phyloP scores from a whole-genome alignment of 1,139 yeast genomes.

The Kodamaea fungicola region DNA sequence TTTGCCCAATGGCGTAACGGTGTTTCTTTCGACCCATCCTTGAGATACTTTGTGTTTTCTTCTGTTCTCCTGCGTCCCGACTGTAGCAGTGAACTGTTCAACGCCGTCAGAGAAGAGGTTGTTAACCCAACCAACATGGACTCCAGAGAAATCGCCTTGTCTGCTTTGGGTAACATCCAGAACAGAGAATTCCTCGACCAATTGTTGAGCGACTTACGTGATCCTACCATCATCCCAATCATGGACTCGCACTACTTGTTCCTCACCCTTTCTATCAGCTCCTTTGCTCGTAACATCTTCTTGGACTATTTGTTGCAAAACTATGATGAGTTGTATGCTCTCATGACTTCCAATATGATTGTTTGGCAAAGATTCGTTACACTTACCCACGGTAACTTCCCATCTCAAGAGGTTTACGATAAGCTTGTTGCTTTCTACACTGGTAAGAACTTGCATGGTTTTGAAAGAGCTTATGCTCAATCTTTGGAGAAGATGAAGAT shows the following conservation, averaged over 20 bases:
- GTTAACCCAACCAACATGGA: conserved; percentile 59
- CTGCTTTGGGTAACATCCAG: conserved; percentile 58
- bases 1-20: conserved; percentile 37
- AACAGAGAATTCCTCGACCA: conserved; percentile 31
- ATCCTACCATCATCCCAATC: conserved; percentile 48
- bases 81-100: conserved; percentile 43
- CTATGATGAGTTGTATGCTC: conserved; percentile 45
- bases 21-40: conserved; percentile 48
- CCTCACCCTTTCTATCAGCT: conserved; percentile 49
- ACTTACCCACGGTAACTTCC: conserved; percentile 47
- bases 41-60: conserved; percentile 51
- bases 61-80: conserved; percentile 44
- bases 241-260: conserved; percentile 70
- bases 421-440: conserved; percentile 52
- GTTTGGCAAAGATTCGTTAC: conserved; percentile 64
- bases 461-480: conserved; percentile 57
- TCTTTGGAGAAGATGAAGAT: conserved; percentile 51
- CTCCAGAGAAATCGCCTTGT: conserved; percentile 62
- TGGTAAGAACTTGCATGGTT: conserved; percentile 55
- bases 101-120: conserved; percentile 48
- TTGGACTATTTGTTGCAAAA: conserved; percentile 57
- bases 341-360: conserved; percentile 55
- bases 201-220: conserved; percentile 38
- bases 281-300: conserved; percentile 44
- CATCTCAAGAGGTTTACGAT: conserved; percentile 36